Evolutionary conservation across 1,284 basidiomycete genomes (phyloP), one percentile per base, ranked within the genome.

Genomic region (Ceratobasidium sp.): DNA sequence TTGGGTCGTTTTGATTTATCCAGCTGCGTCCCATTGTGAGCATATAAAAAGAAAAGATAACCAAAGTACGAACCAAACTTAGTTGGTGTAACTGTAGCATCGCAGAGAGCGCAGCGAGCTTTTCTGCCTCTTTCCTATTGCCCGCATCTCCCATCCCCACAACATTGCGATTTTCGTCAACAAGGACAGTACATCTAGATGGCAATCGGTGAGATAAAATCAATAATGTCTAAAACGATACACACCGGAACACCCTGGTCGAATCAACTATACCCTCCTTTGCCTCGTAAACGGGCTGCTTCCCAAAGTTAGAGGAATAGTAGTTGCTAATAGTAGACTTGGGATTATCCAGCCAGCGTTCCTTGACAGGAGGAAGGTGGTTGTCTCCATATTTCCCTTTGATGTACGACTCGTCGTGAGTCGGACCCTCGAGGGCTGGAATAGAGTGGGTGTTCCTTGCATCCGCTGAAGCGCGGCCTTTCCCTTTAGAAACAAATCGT

Each of bases 41-140:
- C 18, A 18, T 14, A 50, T 35, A 47, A 32, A 47, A 38, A 4
- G 18, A 8, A 47, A 38, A 16, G 4, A 32, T 3, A 43, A n/a
- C 11, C 23, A 26, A 41, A 57, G 71, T 58, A 76, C 80, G 73
- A 76, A 92, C 91, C 73, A 91, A 77, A 23, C 88, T 88, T 21
- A 84, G 79, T n/a, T 81, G 80, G 55, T 89, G 83, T 13, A 96
- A 79, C 78, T 95, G 91, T 77, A 91, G 86, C 55, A 91, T 81
- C 5, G 89, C 90, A 64, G 89, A 89, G 16, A 95, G 81, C 0
- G 91, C 90, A 2, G 94, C 93, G 3, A 95, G 82, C 78, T 87
- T 87, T 78, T 93, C 89, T 1, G 95, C 91, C 38, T 91, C 87
- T 77, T 91, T 92, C 78, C 85, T 88, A 9, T 81, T 83, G 0